Base-by-base conservation (phyloP, 495 filamentous ascomycete genomes). In the Amphirosellinia nigrospora region DNA sequence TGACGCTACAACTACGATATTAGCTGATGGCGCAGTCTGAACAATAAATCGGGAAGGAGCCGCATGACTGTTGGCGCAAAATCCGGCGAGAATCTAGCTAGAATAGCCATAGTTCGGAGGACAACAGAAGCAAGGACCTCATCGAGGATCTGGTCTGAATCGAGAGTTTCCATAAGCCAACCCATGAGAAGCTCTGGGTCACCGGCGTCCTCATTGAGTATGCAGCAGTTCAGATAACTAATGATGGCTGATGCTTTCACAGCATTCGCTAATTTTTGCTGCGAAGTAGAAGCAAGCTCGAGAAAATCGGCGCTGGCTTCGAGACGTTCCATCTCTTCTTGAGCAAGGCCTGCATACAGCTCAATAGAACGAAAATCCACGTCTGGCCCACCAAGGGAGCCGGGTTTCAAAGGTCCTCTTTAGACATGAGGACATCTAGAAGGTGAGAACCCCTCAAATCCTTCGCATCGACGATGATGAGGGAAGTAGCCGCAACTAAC, bases 301-400 rank as follows among this genome's bases (percentile, higher is more conserved):
- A 97, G 82, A 74, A 96, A 97, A 79, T 98, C 95, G 2, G 93
- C 89, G 46, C 90, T 92, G 53, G 93, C 93, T 74, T 97, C 94
- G n/a, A 98, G 83, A 52, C 93, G 86, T 70, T 88, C 87, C 84
- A 98, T 93, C 74, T 94, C 89, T 63, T 96, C 92, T 19, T 87
- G 86, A 63, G 93, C 90, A 71, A 96, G 86, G 23, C 90, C 89
- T 7, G 92, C 88, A 64, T 95, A 84, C 4, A 88, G 82, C 75
- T 95, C 90, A 52, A 96, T 82, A 13, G 89, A 86, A 62, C 77
- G 80, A 72, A 83, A 86, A 69, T 85, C 82, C 34, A 78, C 83
- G 63, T 85, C 83, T 1, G 78, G 80, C 53, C 75, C 82, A 48
- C 70, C 79, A 23, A 76, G 74, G 30, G 81, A 84, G 43, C 77